phyloP scores from a whole-genome alignment of 495 filamentous ascomycete species.

The Bacidia rubella region DNA sequence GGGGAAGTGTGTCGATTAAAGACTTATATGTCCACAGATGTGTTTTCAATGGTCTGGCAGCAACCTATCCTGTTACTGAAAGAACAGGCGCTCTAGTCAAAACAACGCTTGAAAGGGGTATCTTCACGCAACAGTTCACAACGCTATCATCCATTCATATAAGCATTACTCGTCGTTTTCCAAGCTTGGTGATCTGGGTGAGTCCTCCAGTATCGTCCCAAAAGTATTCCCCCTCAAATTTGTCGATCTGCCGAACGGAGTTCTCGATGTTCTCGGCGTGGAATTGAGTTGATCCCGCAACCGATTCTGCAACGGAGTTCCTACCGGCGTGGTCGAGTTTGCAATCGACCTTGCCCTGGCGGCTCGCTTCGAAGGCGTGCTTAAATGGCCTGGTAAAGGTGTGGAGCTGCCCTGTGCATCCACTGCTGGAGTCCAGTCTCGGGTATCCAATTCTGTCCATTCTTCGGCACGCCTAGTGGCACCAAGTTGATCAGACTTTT shows the following conservation, averaged over 20 bases:
- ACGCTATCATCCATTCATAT: not conserved
- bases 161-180: not conserved
- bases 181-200: not conserved
- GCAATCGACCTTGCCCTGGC: constrained; percentile 38
- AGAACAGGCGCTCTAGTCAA: not conserved
- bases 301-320: constrained; percentile 15
- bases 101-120: not conserved
- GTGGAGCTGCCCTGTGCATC: constrained; percentile 28
- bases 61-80: not conserved
- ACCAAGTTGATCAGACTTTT: constrained; percentile 9
- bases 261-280: constrained; percentile 6
- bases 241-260: constrained; percentile 13
- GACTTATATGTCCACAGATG: too few relatives aligned
- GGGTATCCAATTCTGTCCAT: constrained; percentile 36
- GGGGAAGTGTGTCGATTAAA: too few relatives aligned
- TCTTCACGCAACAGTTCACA: not conserved
- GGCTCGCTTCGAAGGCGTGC: constrained; percentile 44
- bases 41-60: too few relatives aligned
- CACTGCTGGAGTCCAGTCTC: constrained; percentile 27
- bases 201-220: constrained; percentile 14
- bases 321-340: constrained; percentile 38
- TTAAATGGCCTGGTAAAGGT: constrained; percentile 39
- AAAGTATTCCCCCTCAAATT: constrained; percentile 8
- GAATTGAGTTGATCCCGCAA: constrained; percentile 11
- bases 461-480: constrained; percentile 17